Evolutionary conservation across 176 grass and related monocot species (phyloP).

Genomic region (Musa schizocarpa): DNA sequence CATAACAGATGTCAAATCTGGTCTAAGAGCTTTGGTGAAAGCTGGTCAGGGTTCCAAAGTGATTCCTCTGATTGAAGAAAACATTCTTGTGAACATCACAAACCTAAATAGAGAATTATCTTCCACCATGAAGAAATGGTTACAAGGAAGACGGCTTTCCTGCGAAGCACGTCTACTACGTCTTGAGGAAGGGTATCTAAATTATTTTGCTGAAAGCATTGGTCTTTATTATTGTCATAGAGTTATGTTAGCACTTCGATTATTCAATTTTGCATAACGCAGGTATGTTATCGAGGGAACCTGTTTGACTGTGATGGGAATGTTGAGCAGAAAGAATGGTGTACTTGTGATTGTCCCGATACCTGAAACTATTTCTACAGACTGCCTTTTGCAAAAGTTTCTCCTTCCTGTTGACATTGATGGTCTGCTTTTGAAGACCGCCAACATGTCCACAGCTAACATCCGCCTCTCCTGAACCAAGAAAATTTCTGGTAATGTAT

Average conservation of each 20-base stretch:
- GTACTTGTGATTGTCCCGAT: conserved; percentile 50
- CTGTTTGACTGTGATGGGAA: conserved; percentile 59
- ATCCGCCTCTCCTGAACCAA: conserved; percentile 27
- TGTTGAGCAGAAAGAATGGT: conserved; percentile 74
- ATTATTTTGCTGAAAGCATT: neutral
- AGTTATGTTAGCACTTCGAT: neutral
- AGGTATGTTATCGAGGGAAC: conserved; percentile 85
- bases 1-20: conserved; percentile 90
- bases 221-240: conserved; percentile 5
- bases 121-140: conserved; percentile 79
- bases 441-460: conserved; percentile 43
- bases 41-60: conserved; percentile 62
- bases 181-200: conserved; percentile 78
- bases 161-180: conserved; percentile 51
- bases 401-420: conserved; percentile 79
- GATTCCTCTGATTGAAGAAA: conserved; percentile 70
- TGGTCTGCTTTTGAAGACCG: conserved; percentile 53
- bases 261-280: conserved; percentile 17
- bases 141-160: conserved; percentile 68
- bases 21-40: conserved; percentile 65
- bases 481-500: neutral
- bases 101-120: conserved; percentile 58
- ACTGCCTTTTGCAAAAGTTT: conserved; percentile 45
- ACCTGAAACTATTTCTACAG: conserved; percentile 59
- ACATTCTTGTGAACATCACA: conserved; percentile 54